Conservation (phyloP, 139 green algal species). For the Dunaliella primolecta region DNA sequence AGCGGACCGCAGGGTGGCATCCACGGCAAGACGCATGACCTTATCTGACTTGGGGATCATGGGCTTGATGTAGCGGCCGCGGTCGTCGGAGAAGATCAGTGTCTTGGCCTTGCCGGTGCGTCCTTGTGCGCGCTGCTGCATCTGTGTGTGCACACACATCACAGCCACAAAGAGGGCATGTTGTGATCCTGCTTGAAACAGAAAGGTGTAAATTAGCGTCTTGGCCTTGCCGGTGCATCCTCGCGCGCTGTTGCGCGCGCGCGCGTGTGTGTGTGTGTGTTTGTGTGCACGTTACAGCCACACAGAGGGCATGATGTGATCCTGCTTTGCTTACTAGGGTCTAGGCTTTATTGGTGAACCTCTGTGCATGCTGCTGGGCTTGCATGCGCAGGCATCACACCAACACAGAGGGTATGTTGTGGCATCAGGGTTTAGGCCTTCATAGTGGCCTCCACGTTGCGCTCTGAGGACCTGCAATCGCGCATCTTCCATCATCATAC, state of each 20-base stretch:
- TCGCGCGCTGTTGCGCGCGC: conserved; percentile 47
- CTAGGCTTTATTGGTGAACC: too few relatives aligned
- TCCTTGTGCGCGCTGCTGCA: conserved; percentile 85
- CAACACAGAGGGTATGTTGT: too few relatives aligned
- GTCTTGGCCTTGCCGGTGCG: conserved; percentile 90
- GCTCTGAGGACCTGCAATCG: too few relatives aligned
- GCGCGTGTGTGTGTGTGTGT: background rate
- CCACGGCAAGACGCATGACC: conserved; percentile 86
- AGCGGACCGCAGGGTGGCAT: conserved; percentile 92
- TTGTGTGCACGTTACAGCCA: background rate
- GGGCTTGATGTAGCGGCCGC: conserved; percentile 95
- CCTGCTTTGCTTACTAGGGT: too few relatives aligned
- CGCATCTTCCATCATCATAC: too few relatives aligned
- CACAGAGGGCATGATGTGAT: too few relatives aligned
- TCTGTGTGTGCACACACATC: conserved; percentile 56
- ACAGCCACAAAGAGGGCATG: too few relatives aligned
- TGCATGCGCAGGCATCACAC: too few relatives aligned
- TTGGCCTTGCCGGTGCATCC: conserved; percentile 90
- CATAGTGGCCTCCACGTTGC: too few relatives aligned
- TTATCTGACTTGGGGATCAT: conserved; percentile 91
- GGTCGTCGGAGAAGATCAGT: conserved; percentile 95
- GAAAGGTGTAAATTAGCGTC: conserved; percentile 95
- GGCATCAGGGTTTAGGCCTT: too few relatives aligned
- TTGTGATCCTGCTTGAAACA: too few relatives aligned
- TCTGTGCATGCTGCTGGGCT: too few relatives aligned